phyloP scores from a whole-genome alignment of 2,329 filamentous ascomycete species.

The Dactylellina cionopaga region DNA sequence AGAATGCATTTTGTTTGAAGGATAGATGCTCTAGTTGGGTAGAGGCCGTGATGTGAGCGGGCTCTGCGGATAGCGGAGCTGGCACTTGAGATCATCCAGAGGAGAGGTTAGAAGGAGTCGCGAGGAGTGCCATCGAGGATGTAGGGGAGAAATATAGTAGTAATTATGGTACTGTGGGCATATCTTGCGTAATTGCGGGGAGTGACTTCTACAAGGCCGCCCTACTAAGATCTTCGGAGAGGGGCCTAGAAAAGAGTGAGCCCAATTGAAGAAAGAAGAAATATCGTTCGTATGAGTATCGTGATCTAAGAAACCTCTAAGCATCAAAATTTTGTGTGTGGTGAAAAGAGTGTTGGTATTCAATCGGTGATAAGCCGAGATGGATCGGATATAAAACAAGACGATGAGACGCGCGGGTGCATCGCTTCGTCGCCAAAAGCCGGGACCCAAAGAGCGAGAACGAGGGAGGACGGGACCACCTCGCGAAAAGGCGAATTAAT shows the following conservation, averaged over 20 bases:
- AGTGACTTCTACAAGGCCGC: too few species aligned
- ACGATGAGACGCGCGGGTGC: slow-evolving; percentile 36
- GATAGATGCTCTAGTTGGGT: not conserved
- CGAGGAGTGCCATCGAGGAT: slow-evolving; percentile 32
- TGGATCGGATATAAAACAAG: slow-evolving; percentile 11
- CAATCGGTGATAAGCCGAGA: slow-evolving; percentile 17
- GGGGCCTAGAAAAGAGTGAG: too few species aligned
- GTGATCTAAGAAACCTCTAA: too few species aligned
- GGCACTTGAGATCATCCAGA: slow-evolving; percentile 41
- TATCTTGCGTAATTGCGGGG: too few species aligned
- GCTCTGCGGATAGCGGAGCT: slow-evolving; percentile 47
- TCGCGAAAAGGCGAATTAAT: too few species aligned
- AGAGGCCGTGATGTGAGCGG: slow-evolving; percentile 2
- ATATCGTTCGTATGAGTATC: too few species aligned
- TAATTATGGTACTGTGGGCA: too few species aligned
- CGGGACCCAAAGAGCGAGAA: slow-evolving; percentile 5
- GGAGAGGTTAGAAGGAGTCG: slow-evolving; percentile 8
- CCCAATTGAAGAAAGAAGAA: too few species aligned
- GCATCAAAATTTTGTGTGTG: slow-evolving; percentile 25
- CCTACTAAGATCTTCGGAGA: too few species aligned
- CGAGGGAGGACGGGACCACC: too few species aligned
- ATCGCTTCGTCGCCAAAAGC: slow-evolving; percentile 35
- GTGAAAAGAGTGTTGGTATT: slow-evolving; percentile 9
- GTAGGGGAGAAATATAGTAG: not conserved
- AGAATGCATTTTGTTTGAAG: slow-evolving; percentile 36